Conservation (phyloP, 192 early-diverging fungal species). For the Pilaira anomala region DNA sequence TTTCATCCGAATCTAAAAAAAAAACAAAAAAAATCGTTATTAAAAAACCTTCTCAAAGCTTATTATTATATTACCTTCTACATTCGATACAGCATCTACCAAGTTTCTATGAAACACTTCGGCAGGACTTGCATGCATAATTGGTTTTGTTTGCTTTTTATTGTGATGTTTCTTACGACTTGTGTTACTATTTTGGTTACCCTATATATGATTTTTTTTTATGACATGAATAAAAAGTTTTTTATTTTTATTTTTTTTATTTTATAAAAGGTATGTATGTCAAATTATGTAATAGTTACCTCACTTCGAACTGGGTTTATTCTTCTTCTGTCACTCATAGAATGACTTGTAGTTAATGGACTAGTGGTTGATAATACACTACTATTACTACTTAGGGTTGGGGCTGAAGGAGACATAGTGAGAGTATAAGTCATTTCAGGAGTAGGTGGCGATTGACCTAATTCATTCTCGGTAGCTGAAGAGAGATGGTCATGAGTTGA, state of each 20-base stretch:
- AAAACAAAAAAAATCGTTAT: not conserved
- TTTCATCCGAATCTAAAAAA: slow-evolving; percentile 34
- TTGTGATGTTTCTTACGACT: not conserved
- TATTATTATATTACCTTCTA: slow-evolving; percentile 23
- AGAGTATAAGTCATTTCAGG: not conserved
- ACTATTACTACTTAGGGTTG: not conserved
- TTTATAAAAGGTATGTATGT: not conserved
- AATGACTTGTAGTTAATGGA: too few species aligned
- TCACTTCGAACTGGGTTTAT: not conserved
- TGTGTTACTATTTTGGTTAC: not conserved
- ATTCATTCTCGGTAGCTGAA: too few species aligned
- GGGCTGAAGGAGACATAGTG: not conserved
- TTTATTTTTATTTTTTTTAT: not conserved
- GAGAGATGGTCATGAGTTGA: too few species aligned
- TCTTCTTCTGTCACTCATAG: too few species aligned
- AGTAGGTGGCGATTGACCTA: not conserved
- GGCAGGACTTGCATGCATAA: slow-evolving; percentile 18
- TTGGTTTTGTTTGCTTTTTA: not conserved
- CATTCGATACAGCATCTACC: slow-evolving; percentile 32
- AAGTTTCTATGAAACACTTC: slow-evolving; percentile 34
- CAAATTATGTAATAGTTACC: not conserved
- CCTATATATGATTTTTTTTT: not conserved
- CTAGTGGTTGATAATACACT: too few species aligned
- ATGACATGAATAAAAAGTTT: not conserved
- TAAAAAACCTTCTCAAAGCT: not conserved